Conservation (phyloP, 83 land plant genomes). For the Thuja plicata region DNA sequence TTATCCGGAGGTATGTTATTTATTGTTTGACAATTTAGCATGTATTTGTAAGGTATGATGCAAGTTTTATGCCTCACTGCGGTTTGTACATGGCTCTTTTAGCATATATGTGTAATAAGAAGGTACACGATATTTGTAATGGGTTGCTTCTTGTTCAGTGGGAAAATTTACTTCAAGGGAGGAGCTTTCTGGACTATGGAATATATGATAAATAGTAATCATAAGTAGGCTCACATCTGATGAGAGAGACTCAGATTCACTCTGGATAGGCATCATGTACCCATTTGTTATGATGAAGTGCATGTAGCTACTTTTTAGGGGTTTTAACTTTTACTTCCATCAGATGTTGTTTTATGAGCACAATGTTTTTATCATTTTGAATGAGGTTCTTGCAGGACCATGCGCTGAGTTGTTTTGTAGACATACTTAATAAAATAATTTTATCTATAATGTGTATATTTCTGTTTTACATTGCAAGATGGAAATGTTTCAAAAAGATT, state of each 20-base stretch:
- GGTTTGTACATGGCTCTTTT: neutral
- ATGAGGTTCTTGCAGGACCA: neutral
- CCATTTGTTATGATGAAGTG: neutral
- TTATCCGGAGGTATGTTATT: neutral
- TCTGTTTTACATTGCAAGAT: neutral
- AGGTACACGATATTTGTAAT: neutral
- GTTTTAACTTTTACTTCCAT: neutral
- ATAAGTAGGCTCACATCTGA: neutral
- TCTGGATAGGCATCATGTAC: neutral
- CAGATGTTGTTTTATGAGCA: neutral
- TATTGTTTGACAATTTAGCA: neutral
- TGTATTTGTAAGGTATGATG: neutral
- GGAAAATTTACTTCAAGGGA: neutral
- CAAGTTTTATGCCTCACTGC: neutral
- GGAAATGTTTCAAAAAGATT: neutral
- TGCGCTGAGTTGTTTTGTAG: neutral
- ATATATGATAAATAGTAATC: neutral
- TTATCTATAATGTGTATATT: neutral
- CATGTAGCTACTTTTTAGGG: neutral
- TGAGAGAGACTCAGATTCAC: neutral
- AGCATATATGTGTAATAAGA: neutral
- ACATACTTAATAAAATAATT: neutral
- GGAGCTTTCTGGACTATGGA: neutral
- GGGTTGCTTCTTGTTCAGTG: neutral
- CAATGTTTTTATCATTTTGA: neutral